Percentiles rank a stretch among this genome's conserved stretches.
These are phyloP conservation scores for Hebeloma cylindrosporum DNA, from an alignment of 768 basidiomycete genomes.

Conservation along the genomic window DNA sequence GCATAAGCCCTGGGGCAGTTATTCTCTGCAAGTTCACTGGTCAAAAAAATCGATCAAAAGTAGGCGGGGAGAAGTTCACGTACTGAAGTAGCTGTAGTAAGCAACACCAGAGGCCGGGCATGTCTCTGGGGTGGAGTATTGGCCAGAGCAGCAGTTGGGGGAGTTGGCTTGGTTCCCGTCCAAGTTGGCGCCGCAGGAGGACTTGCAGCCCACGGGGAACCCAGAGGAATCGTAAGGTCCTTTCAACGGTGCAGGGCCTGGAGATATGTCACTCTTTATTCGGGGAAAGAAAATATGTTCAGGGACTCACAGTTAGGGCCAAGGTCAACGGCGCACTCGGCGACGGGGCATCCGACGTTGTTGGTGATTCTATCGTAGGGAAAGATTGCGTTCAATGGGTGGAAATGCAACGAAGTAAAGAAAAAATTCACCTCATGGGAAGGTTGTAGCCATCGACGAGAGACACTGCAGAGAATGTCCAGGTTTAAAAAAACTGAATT, in stretches of 20 bases:
- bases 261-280: neutral
- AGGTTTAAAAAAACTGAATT: too few species aligned
- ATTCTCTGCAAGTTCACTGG: slow-evolving; percentile 23
- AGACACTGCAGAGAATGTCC: slow-evolving; percentile 44
- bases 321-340: slow-evolving; percentile 61
- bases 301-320: slow-evolving; percentile 49
- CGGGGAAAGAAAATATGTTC: neutral
- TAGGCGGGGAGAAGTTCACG: neutral
- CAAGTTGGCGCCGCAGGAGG: slow-evolving; percentile 50
- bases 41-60: neutral
- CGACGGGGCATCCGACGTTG: slow-evolving; percentile 51
- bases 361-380: slow-evolving; percentile 43
- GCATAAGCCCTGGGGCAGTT: slow-evolving; percentile 51
- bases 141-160: slow-evolving; percentile 64
- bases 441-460: slow-evolving; percentile 68
- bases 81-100: slow-evolving; percentile 40
- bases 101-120: slow-evolving; percentile 52
- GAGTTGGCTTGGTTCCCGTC: slow-evolving; percentile 52
- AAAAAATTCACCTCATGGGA: slow-evolving; percentile 38
- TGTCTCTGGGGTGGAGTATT: slow-evolving; percentile 47
- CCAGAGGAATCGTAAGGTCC: slow-evolving; percentile 55
- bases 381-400: neutral
- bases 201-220: slow-evolving; percentile 59
- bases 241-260: slow-evolving; percentile 49
- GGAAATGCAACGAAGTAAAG: neutral